Conservation (phyloP, 331 rosid species). For the Rhamnella rubrinervis region DNA sequence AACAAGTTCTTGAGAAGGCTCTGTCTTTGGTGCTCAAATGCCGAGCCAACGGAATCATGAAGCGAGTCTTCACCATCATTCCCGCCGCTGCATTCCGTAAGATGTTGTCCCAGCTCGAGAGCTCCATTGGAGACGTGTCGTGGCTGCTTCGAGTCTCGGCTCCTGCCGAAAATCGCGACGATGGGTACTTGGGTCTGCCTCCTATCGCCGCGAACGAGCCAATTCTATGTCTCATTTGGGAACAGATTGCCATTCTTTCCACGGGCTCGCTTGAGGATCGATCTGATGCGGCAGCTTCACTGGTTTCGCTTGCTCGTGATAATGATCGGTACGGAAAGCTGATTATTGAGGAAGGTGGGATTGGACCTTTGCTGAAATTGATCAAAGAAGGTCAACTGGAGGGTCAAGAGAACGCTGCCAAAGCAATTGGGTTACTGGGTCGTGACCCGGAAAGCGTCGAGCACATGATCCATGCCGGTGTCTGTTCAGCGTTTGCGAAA, state of each 20-base stretch:
- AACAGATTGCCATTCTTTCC: conserved; percentile 67
- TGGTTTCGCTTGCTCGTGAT: conserved; percentile 65
- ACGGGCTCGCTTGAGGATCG: conserved; percentile 65
- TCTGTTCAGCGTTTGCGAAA: conserved; percentile 60
- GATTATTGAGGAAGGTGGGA: conserved; percentile 81
- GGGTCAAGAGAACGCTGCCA: conserved; percentile 77
- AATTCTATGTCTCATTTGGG: conserved; percentile 76
- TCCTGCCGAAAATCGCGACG: conserved; percentile 51
- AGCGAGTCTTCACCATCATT: conserved; percentile 72
- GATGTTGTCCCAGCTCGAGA: conserved; percentile 61
- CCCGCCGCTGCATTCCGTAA: conserved; percentile 76
- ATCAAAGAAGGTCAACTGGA: conserved; percentile 69
- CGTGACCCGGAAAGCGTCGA: conserved; percentile 74
- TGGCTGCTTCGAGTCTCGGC: conserved; percentile 88
- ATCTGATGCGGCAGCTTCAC: conserved; percentile 74
- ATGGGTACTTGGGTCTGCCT: conserved; percentile 67
- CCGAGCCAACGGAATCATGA: conserved; percentile 67
- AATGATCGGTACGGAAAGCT: conserved; percentile 72
- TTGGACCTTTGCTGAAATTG: conserved; percentile 61
- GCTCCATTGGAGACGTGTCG: conserved; percentile 77
- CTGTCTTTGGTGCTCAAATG: conserved; percentile 61
- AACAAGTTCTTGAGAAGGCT: conserved; percentile 72
- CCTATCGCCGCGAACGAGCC: conserved; percentile 90
- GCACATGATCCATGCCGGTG: conserved; percentile 58
- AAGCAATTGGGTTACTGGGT: conserved; percentile 68